Percentiles rank a stretch among this genome's conserved stretches.
Evolutionary conservation across 495 filamentous ascomycete genomes (phyloP).

Genomic region (Jackrogersella minutella): DNA sequence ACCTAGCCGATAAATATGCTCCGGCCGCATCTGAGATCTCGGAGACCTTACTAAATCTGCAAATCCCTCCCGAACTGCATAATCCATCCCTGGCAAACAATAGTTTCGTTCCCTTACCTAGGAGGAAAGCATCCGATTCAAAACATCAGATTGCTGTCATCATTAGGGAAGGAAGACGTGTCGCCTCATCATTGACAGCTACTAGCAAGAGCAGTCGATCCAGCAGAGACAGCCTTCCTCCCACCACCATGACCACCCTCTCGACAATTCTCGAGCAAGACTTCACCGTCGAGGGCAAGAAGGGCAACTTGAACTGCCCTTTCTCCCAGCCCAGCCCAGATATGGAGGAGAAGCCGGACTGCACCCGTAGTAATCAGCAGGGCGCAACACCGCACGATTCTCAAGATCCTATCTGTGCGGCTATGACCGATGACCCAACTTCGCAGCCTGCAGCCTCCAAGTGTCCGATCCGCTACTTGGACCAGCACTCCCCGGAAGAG

Average conservation of each 20-base stretch:
- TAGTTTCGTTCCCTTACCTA: slow-evolving; percentile 60
- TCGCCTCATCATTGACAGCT: slow-evolving; percentile 53
- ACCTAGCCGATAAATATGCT: slow-evolving; percentile 66
- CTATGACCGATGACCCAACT: slow-evolving; percentile 61
- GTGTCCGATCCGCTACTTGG: slow-evolving; percentile 88
- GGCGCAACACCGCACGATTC: slow-evolving; percentile 51
- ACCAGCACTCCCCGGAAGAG: slow-evolving; percentile 90
- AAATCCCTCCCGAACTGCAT: slow-evolving; percentile 61
- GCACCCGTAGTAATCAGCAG: not conserved
- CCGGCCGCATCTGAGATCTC: slow-evolving; percentile 60
- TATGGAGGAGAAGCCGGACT: slow-evolving; percentile 36
- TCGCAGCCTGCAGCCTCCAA: slow-evolving; percentile 65
- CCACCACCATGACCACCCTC: slow-evolving; percentile 55
- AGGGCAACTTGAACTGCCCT: slow-evolving; percentile 67
- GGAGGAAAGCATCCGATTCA: slow-evolving; percentile 49
- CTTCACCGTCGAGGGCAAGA: slow-evolving; percentile 69
- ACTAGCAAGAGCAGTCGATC: slow-evolving; percentile 49
- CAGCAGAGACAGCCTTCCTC: slow-evolving; percentile 52
- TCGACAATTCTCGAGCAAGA: slow-evolving; percentile 69
- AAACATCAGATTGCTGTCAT: slow-evolving; percentile 63
- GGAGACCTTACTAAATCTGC: slow-evolving; percentile 62
- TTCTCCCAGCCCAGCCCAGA: slow-evolving; percentile 53
- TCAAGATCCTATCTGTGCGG: slow-evolving; percentile 68
- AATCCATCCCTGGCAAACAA: slow-evolving; percentile 52
- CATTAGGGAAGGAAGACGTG: slow-evolving; percentile 62